Conservation (phyloP, 2,329 filamentous ascomycete species). For the Podosphaera xanthii region DNA sequence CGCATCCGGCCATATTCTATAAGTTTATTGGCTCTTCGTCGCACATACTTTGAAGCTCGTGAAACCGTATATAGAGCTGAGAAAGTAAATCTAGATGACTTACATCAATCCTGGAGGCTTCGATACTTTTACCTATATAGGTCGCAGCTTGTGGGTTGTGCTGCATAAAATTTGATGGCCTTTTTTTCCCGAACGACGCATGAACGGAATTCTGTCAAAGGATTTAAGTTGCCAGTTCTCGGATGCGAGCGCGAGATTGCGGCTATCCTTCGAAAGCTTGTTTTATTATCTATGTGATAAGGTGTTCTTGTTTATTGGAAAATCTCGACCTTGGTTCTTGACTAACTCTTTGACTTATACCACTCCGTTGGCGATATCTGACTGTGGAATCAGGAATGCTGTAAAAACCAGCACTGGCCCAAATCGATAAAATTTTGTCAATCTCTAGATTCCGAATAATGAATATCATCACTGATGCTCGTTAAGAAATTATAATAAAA, state of each 20-base stretch:
- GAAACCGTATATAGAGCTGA: not conserved
- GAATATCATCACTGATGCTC: not conserved
- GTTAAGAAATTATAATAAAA: no score
- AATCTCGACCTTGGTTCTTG: not conserved
- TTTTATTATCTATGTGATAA: not conserved
- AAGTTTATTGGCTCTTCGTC: not conserved
- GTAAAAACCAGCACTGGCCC: not conserved
- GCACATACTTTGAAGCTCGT: not conserved
- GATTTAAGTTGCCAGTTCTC: not conserved
- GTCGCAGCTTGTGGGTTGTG: not conserved
- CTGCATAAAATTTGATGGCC: not conserved
- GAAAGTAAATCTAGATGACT: not conserved
- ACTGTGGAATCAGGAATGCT: not conserved
- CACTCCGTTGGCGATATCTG: not conserved
- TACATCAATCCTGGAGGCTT: not conserved
- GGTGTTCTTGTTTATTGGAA: not conserved
- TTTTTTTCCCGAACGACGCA: no score
- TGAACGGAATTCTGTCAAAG: not conserved
- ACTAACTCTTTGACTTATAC: not conserved
- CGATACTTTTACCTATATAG: not conserved
- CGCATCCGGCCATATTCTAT: conserved; percentile 1
- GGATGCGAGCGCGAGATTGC: not conserved
- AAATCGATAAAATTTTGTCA: not conserved
- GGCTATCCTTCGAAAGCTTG: not conserved
- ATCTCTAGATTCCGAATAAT: not conserved